Evolutionary conservation across 805 yeast genomes (phyloP).

Genomic region (Cyberlindnera euphorbiiphila): DNA sequence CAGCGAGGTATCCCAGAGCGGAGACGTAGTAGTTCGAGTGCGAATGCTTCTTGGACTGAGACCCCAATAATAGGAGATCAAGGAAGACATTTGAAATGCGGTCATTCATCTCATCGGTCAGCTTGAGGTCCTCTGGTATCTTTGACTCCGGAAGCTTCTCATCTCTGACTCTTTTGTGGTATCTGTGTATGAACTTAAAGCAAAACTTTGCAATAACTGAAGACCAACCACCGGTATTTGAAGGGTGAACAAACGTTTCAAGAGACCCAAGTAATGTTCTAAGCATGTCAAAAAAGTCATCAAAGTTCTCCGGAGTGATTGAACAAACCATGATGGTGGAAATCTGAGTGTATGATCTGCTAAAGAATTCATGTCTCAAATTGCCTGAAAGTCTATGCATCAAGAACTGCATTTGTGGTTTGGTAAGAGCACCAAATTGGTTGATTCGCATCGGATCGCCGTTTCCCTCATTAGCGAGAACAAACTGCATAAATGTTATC

Average conservation of each 20-base stretch:
- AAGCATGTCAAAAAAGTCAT: slow-evolving; percentile 46
- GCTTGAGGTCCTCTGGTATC: slow-evolving; percentile 27
- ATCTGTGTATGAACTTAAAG: slow-evolving; percentile 53
- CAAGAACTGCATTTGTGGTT: slow-evolving; percentile 55
- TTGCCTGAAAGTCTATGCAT: slow-evolving; percentile 50
- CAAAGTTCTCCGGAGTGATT: slow-evolving; percentile 47
- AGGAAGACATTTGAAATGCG: slow-evolving; percentile 43
- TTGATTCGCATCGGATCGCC: slow-evolving; percentile 35
- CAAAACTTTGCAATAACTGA: slow-evolving; percentile 60
- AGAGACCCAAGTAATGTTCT: slow-evolving; percentile 60
- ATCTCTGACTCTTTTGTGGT: slow-evolving; percentile 51
- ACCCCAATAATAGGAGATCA: slow-evolving; percentile 53
- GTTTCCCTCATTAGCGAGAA: slow-evolving; percentile 29
- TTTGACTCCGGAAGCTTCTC: slow-evolving; percentile 39
- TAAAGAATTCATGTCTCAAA: slow-evolving; percentile 33
- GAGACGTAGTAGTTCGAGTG: slow-evolving; percentile 56
- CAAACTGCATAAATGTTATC: slow-evolving; percentile 47
- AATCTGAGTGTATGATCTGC: slow-evolving; percentile 35
- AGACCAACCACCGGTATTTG: slow-evolving; percentile 91
- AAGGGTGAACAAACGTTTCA: slow-evolving; percentile 85
- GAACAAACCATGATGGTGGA: slow-evolving; percentile 60
- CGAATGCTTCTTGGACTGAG: slow-evolving; percentile 67
- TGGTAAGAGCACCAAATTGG: slow-evolving; percentile 59
- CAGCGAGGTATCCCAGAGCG: slow-evolving; percentile 54
- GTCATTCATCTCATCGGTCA: slow-evolving; percentile 34